Base-by-base conservation (phyloP, 305 asterid species). In the Euphrasia arctica region DNA sequence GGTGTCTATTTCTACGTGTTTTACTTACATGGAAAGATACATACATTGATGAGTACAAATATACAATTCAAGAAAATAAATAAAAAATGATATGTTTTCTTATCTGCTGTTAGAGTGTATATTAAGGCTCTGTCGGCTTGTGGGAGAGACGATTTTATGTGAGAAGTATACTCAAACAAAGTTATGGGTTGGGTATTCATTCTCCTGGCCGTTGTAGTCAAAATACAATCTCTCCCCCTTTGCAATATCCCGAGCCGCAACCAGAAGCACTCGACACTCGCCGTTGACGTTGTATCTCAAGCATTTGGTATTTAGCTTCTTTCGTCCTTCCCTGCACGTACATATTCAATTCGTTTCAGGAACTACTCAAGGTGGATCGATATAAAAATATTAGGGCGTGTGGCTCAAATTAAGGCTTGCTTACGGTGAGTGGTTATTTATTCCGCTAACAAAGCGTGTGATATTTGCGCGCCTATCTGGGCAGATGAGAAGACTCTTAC, bases 151-250 rank as follows among this genome's bases (percentile, higher is more conserved):
- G 66, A 58, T 62, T 68, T 32, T 59, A 67, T 49, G 55, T 18
- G 67, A 65, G 55, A 55, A 47, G 52, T 45, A 0, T 62, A 70
- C 63, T 73, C 73, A 85, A 64, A 90, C 74, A 77, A 90, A 90
- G 80, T 83, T 70, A 65, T 88, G 95, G 48, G 97, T 90, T 11
- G 97, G 97, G 62, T 88, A 90, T 68, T 85, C 96, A 65, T 85
- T 82, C 79, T 87, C 97, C 67, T 85, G 80, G 29, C 95, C 96
- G 41, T 90, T 90, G 34, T 90, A 90, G 62, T 90, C 97, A 62
- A 84, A 87, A 62, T 88, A 85, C 11, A 90, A 83, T 74, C 95
- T 84, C 79, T 90, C 97, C 13, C 96, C 97, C 70, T 79, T 79
- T 0, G 85, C 78, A 42, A 90, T 85, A 70, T 90, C 95, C 13